Conservation (phyloP, 306 rosid genomes). For the Casuarina equisetifolia region DNA sequence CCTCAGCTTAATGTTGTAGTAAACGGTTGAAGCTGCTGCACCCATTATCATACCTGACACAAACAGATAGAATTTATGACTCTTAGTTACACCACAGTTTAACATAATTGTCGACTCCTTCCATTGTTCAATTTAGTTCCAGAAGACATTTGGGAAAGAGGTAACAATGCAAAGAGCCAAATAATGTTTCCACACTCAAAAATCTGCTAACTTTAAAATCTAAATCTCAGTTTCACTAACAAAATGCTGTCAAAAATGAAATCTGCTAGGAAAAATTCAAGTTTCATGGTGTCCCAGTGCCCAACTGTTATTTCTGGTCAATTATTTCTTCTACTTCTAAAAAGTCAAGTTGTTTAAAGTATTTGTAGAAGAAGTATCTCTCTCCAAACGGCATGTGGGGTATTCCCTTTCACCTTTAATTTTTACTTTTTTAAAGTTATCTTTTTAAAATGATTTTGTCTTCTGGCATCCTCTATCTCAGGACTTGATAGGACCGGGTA, state of each 20-base stretch:
- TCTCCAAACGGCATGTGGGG: neutral
- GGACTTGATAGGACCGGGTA: neutral
- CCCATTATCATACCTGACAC: constrained; percentile 94
- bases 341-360: neutral
- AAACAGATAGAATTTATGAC: constrained; percentile 7
- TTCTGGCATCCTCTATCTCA: neutral
- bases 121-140: neutral
- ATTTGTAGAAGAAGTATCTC: neutral
- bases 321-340: neutral
- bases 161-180: constrained; percentile 1
- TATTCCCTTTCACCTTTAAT: neutral
- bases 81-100: neutral
- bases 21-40: constrained; percentile 76
- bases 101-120: neutral
- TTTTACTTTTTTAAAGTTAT: neutral
- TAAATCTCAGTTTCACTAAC: too few relatives aligned
- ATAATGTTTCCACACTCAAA: neutral
- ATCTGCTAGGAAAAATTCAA: neutral
- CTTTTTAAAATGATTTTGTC: neutral
- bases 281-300: neutral
- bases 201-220: neutral
- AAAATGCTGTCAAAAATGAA: neutral
- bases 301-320: neutral
- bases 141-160: neutral
- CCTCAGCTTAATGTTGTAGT: constrained; percentile 76